phyloP scores from a whole-genome alignment of 306 rosid species.

The Oemleria cerasiformis region DNA sequence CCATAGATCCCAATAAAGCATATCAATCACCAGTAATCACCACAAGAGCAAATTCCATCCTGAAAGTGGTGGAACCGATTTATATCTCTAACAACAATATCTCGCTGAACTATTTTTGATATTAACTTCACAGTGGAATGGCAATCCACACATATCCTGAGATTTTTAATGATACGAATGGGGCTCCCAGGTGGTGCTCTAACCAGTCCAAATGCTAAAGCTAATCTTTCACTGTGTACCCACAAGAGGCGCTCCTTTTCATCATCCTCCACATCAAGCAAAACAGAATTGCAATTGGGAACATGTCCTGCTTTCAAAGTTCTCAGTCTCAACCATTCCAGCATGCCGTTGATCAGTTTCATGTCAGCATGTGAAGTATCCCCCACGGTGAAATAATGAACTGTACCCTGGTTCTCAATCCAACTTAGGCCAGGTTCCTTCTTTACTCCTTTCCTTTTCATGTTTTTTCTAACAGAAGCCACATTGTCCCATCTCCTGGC shows the following conservation, averaged over 20 bases:
- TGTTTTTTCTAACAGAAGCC: slow-evolving; percentile 56
- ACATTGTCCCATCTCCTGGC: slow-evolving; percentile 64
- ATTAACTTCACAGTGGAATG: slow-evolving; percentile 69
- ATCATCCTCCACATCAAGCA: slow-evolving; percentile 70
- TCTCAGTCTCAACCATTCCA: slow-evolving; percentile 57
- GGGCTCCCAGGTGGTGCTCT: slow-evolving; percentile 59
- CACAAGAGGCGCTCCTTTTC: slow-evolving; percentile 71
- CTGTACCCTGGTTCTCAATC: slow-evolving; percentile 63
- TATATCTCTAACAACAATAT: slow-evolving; percentile 66
- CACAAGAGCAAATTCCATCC: slow-evolving; percentile 62
- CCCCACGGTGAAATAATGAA: slow-evolving; percentile 61
- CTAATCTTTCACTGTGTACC: slow-evolving; percentile 80
- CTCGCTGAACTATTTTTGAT: slow-evolving; percentile 50
- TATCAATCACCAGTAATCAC: slow-evolving; percentile 65
- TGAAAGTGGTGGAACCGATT: slow-evolving; percentile 79
- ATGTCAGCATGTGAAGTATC: slow-evolving; percentile 66
- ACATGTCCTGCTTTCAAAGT: slow-evolving; percentile 60
- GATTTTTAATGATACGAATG: slow-evolving; percentile 70
- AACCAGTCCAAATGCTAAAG: slow-evolving; percentile 71
- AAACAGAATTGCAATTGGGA: slow-evolving; percentile 50
- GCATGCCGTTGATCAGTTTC: slow-evolving; percentile 53
- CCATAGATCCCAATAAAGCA: slow-evolving; percentile 7
- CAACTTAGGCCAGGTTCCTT: slow-evolving; percentile 89
- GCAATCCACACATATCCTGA: slow-evolving; percentile 80
- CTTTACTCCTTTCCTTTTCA: slow-evolving; percentile 73